These are phyloP conservation scores for Populus hybrid DNA, from an alignment of 441 rosid genomes.

Conservation along the genomic window DNA sequence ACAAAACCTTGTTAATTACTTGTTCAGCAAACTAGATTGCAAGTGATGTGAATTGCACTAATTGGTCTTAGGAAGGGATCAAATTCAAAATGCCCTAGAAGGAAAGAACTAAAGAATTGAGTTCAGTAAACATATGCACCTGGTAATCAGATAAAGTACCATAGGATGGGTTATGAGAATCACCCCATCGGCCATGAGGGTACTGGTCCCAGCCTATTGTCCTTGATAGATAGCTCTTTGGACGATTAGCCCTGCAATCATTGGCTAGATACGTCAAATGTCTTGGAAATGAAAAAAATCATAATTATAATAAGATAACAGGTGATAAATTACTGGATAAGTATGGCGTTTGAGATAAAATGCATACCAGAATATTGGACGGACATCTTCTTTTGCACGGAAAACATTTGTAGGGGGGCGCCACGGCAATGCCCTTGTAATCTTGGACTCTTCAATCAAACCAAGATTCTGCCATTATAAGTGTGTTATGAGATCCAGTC, in stretches of 20 bases:
- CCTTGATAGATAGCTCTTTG: constrained; percentile 92
- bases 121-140: constrained; percentile 38
- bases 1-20: too few relatives aligned
- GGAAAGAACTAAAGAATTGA: constrained; percentile 5
- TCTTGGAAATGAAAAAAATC: background rate
- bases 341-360: constrained; percentile 7
- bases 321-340: background rate
- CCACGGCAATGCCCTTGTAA: constrained; percentile 89
- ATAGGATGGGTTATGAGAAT: constrained; percentile 83
- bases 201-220: constrained; percentile 92
- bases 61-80: too few relatives aligned
- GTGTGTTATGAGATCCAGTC: constrained; percentile 16
- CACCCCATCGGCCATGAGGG: constrained; percentile 92
- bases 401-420: constrained; percentile 83
- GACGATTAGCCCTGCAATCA: constrained; percentile 89
- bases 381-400: constrained; percentile 91
- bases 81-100: background rate
- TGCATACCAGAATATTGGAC: constrained; percentile 96
- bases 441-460: constrained; percentile 81
- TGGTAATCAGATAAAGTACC: constrained; percentile 83
- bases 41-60: background rate
- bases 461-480: constrained; percentile 79
- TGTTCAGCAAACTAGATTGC: background rate
- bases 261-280: constrained; percentile 18
- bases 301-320: background rate